Conservation (phyloP, 2,329 filamentous ascomycete genomes). For the Alternaria gansuensis region DNA sequence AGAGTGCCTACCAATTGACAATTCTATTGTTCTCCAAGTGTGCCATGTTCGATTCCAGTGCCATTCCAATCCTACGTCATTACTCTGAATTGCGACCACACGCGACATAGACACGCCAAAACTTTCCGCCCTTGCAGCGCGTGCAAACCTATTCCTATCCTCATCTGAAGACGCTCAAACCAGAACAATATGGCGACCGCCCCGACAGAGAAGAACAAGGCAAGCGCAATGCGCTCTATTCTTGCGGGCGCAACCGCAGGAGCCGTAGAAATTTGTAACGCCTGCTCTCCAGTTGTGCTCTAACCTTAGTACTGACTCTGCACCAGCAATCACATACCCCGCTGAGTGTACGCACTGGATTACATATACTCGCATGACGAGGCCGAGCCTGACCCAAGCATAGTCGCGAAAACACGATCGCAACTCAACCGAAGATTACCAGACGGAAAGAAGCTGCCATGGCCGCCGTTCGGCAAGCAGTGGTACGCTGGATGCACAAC, state of each 20-base stretch:
- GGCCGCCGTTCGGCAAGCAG: constrained; percentile 90
- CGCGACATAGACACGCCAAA: constrained; percentile 20
- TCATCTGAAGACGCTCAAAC: background rate
- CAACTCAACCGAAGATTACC: constrained; percentile 89
- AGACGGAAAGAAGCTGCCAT: constrained; percentile 86
- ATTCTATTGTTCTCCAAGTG: background rate
- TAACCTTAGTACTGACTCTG: constrained; percentile 30
- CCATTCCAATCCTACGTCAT: constrained; percentile 20
- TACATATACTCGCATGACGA: background rate
- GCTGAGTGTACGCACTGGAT: constrained; percentile 75
- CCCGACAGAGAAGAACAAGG: constrained; percentile 56
- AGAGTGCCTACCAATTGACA: background rate
- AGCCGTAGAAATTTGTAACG: constrained; percentile 87
- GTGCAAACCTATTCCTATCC: background rate
- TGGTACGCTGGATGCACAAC: constrained; percentile 99
- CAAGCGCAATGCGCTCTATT: constrained; percentile 86
- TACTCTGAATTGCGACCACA: constrained; percentile 18
- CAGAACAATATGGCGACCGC: constrained; percentile 37
- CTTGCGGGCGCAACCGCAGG: constrained; percentile 93
- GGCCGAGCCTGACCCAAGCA: constrained; percentile 23
- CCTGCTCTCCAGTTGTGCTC: background rate
- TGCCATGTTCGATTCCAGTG: background rate
- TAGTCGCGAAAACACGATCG: constrained; percentile 91
- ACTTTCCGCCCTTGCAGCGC: constrained; percentile 13
- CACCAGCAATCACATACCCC: constrained; percentile 86